Evolutionary conservation across 257 asterid genomes (phyloP).

Genomic region (Paraleonurus japonicus): DNA sequence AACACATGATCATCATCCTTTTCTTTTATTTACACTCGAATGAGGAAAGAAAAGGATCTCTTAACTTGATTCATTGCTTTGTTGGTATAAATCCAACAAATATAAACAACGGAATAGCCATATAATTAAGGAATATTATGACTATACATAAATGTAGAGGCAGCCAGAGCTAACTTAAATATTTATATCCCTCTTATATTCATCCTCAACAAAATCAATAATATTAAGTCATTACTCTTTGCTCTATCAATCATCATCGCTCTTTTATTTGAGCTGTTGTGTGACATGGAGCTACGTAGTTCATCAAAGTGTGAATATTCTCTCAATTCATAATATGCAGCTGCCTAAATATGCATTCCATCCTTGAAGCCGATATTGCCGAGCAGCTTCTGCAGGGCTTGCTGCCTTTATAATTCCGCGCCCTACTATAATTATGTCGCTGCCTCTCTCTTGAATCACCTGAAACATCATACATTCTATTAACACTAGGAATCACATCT

Average conservation of each 20-base stretch:
- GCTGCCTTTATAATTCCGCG: slow-evolving; percentile 82
- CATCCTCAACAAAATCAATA: no score
- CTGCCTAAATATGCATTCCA: slow-evolving; percentile 71
- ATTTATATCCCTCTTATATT: no score
- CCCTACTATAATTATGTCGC: slow-evolving; percentile 85
- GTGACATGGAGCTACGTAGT: background rate
- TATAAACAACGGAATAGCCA: no score
- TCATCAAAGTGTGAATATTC: background rate
- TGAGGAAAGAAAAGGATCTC: no score
- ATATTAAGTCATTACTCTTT: no score
- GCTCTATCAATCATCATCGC: no score
- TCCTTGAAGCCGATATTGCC: slow-evolving; percentile 75
- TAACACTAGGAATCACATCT: background rate
- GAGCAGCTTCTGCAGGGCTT: slow-evolving; percentile 74
- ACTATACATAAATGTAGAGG: no score
- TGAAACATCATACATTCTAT: slow-evolving; percentile 27
- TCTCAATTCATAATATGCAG: slow-evolving; percentile 34
- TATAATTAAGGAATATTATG: no score
- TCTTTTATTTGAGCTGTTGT: background rate
- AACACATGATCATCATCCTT: background rate
- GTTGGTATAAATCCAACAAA: no score
- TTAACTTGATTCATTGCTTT: no score
- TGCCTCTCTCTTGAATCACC: slow-evolving; percentile 83
- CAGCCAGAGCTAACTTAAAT: no score
- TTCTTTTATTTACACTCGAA: no score